Percentiles rank a stretch among this genome's conserved stretches.
Conservation (phyloP, 257 asterid genomes). For the Salvia miltiorrhiza region DNA sequence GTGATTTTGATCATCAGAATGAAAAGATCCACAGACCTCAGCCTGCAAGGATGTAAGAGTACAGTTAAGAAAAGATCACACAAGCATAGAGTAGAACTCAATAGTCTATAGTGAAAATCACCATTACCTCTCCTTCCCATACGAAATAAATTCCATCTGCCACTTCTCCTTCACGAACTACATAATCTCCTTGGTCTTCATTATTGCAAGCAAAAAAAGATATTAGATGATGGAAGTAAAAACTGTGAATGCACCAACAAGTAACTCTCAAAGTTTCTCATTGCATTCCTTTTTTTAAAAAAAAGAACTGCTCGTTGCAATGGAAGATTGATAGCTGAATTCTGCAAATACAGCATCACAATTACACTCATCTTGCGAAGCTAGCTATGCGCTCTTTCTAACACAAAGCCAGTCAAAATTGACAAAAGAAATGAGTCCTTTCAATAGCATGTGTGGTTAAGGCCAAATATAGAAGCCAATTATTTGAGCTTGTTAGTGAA, state of each 20-base stretch:
- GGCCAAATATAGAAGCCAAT: neutral
- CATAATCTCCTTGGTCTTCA: constrained; percentile 71
- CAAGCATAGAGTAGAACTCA: neutral
- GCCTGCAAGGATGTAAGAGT: constrained; percentile 52
- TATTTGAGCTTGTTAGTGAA: neutral
- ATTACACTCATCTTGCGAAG: neutral
- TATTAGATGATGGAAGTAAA: constrained; percentile 11
- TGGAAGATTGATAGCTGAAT: neutral
- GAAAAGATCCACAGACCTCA: constrained; percentile 71
- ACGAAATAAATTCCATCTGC: constrained; percentile 80
- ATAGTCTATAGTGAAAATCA: constrained; percentile 19
- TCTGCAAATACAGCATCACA: neutral
- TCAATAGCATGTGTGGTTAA: neutral
- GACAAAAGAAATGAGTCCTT: neutral
- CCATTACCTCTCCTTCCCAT: constrained; percentile 85
- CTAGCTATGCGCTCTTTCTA: neutral
- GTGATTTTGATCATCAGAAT: constrained; percentile 52
- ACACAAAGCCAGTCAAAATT: neutral
- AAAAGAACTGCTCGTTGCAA: too few relatives aligned
- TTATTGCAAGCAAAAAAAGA: neutral
- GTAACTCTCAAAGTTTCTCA: neutral
- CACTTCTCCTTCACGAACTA: constrained; percentile 76
- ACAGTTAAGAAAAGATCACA: constrained; percentile 13
- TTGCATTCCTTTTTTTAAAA: too few relatives aligned
- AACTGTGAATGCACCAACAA: neutral